Percentiles rank a stretch among this genome's conserved stretches.
These are phyloP conservation scores for Sordariomycetes sp. DNA, from an alignment of 2,329 filamentous ascomycete species.

Conservation along the genomic window DNA sequence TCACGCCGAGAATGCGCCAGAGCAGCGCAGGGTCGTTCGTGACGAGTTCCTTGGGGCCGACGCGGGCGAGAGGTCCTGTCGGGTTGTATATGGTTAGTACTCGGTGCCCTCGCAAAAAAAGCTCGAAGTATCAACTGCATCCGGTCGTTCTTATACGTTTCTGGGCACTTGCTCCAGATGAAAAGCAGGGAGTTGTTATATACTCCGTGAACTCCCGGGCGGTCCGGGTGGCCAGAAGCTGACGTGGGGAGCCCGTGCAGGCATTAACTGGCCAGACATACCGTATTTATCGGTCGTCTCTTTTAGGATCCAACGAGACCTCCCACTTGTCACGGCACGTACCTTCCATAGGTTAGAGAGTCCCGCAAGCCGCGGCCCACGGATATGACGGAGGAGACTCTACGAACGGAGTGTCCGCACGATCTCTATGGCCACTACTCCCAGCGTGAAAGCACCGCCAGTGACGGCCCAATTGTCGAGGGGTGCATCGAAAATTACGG, in stretches of 20 bases:
- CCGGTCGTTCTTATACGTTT: neutral
- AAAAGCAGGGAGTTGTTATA: neutral
- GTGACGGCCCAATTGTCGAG: neutral
- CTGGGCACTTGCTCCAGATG: neutral
- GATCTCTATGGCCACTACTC: neutral
- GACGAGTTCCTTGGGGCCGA: slow-evolving; percentile 29
- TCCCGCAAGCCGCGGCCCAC: slow-evolving; percentile 23
- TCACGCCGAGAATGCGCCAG: slow-evolving; percentile 23
- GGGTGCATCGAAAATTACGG: neutral
- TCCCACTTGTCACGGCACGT: slow-evolving; percentile 17
- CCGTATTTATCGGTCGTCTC: slow-evolving; percentile 23
- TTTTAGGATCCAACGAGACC: slow-evolving; percentile 21
- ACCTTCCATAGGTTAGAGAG: slow-evolving; percentile 29
- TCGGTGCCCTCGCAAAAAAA: neutral
- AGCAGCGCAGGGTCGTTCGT: slow-evolving; percentile 27
- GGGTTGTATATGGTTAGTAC: neutral
- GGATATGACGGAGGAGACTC: slow-evolving; percentile 25
- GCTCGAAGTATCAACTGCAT: neutral
- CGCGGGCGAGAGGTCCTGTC: slow-evolving; percentile 24
- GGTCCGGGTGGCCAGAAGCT: no score
- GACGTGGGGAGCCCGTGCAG: no score
- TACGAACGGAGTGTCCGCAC: slow-evolving; percentile 15
- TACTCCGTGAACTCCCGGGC: no score
- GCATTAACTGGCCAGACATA: slow-evolving; percentile 9
- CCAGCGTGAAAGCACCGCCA: neutral